Evolutionary conservation across 2,329 filamentous ascomycete species (phyloP).

Genomic region (Fusarium sp.): DNA sequence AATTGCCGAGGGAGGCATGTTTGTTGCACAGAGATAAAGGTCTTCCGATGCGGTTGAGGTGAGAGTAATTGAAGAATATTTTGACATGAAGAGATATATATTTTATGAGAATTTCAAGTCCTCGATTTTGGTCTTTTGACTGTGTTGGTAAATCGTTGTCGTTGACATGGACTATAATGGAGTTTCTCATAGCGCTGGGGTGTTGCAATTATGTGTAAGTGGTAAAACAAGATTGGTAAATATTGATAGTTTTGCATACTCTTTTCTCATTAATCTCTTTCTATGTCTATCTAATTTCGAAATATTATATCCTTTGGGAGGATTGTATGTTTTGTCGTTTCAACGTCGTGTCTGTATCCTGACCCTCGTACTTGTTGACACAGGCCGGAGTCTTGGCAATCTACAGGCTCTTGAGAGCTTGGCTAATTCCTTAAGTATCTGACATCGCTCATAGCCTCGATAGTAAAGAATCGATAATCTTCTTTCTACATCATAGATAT

Average conservation of each 20-base stretch:
- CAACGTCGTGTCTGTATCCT: neutral
- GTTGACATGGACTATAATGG: neutral
- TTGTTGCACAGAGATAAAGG: neutral
- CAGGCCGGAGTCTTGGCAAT: too few relatives aligned
- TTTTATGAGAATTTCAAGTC: neutral
- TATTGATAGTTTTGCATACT: neutral
- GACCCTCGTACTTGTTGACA: too few relatives aligned
- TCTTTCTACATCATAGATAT: neutral
- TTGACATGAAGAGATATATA: neutral
- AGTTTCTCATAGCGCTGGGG: neutral
- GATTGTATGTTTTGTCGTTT: neutral
- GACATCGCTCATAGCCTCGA: neutral
- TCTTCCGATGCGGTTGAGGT: neutral
- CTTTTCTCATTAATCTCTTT: neutral
- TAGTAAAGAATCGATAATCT: neutral
- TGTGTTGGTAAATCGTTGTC: neutral
- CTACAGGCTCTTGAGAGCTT: neutral
- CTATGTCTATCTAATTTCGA: neutral
- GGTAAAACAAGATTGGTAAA: neutral
- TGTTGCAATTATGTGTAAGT: neutral
- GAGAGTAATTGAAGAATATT: neutral
- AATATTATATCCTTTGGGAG: neutral
- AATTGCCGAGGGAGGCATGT: conserved; percentile 6
- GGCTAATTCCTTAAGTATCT: neutral
- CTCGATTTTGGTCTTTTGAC: neutral